These are phyloP conservation scores for Erythrophleum fordii DNA, from an alignment of 306 rosid genomes.

Conservation along the genomic window DNA sequence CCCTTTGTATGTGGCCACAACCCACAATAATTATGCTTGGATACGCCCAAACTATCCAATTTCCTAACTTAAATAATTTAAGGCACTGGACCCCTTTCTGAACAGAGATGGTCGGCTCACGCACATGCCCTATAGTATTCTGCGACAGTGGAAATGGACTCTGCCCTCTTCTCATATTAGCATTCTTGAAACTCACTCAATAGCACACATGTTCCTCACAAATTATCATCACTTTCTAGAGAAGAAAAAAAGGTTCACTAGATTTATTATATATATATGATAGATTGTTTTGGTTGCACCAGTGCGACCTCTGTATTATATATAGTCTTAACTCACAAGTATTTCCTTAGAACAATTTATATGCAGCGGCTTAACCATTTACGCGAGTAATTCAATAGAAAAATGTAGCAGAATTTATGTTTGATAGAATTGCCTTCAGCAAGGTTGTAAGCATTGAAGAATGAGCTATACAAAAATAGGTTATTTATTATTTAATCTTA, in stretches of 20 bases:
- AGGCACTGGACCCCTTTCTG: not conserved
- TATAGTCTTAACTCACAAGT: not conserved
- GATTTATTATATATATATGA: not conserved
- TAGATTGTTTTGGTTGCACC: not conserved
- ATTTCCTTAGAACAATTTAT: not conserved
- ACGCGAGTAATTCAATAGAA: too few relatives aligned
- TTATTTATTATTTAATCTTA: not conserved
- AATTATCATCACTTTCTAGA: not conserved
- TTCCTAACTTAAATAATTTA: constrained; percentile 26
- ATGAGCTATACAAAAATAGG: not conserved
- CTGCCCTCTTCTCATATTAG: not conserved
- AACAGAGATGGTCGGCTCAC: not conserved
- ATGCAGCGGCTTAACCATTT: too few relatives aligned
- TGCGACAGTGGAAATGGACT: not conserved
- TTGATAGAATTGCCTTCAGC: not conserved
- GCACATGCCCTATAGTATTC: constrained; percentile 26
- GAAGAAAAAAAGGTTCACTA: not conserved
- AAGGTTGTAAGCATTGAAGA: not conserved
- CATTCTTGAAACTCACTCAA: constrained; percentile 30
- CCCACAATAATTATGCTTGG: constrained; percentile 34
- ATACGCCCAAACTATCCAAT: constrained; percentile 30
- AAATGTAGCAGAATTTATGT: not conserved
- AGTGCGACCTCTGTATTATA: not conserved
- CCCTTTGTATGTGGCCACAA: constrained; percentile 24
- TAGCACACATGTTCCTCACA: constrained; percentile 20